phyloP scores from a whole-genome alignment of 257 asterid genomes.

The Solanum chiquidenum region DNA sequence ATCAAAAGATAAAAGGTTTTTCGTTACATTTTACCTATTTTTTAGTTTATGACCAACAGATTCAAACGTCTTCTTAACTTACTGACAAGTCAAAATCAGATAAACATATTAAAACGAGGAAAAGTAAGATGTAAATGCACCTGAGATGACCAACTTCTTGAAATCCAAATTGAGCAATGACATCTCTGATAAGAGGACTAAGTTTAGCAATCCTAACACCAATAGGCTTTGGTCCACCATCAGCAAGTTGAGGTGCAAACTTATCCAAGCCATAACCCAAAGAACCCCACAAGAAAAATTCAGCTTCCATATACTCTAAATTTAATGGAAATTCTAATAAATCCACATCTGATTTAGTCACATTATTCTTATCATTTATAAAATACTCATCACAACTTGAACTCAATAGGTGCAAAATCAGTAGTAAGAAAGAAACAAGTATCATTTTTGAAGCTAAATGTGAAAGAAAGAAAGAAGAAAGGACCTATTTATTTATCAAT shows the following conservation, averaged over 20 bases:
- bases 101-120: not conserved
- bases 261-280: constrained; percentile 54
- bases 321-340: constrained; percentile 63
- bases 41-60: too few species aligned
- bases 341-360: constrained; percentile 37
- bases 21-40: too few species aligned
- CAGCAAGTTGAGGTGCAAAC: constrained; percentile 38
- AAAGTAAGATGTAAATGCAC: constrained; percentile 7
- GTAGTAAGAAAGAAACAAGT: not conserved
- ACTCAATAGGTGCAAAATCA: not conserved
- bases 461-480: not conserved
- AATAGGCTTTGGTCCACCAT: constrained; percentile 57
- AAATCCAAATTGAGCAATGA: constrained; percentile 61
- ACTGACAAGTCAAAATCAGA: not conserved
- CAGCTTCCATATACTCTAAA: constrained; percentile 75
- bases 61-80: not conserved
- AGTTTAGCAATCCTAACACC: constrained; percentile 43
- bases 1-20: too few species aligned
- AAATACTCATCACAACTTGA: not conserved
- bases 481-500: not conserved
- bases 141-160: constrained; percentile 90
- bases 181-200: constrained; percentile 34
- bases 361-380: not conserved
- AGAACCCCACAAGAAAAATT: constrained; percentile 65
- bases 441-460: not conserved